Conservation (phyloP, 495 filamentous ascomycete genomes). For the Daldinia decipiens region DNA sequence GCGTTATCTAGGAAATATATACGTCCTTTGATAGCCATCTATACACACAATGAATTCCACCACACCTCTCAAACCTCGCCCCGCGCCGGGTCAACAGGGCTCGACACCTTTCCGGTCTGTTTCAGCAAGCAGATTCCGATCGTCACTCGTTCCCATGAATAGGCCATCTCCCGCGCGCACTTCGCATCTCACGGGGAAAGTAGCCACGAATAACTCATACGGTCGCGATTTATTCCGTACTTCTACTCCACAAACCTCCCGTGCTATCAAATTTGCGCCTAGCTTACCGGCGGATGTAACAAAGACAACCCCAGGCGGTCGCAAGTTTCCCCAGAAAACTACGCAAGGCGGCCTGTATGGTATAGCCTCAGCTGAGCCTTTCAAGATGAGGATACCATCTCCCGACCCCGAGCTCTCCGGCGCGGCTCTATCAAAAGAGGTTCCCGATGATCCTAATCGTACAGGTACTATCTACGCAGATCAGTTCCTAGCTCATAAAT, state of each 20-base stretch:
- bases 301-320: slow-evolving; percentile 30
- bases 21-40: background rate
- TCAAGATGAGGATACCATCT: slow-evolving; percentile 59
- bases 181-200: slow-evolving; percentile 26
- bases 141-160: slow-evolving; percentile 46
- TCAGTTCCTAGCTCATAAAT: slow-evolving; percentile 60
- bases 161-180: slow-evolving; percentile 35
- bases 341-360: slow-evolving; percentile 50
- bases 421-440: slow-evolving; percentile 56
- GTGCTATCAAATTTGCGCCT: slow-evolving; percentile 52
- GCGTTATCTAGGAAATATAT: slow-evolving; percentile 24
- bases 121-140: slow-evolving; percentile 45
- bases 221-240: slow-evolving; percentile 54
- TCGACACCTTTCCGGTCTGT: slow-evolving; percentile 49
- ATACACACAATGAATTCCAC: slow-evolving; percentile 37
- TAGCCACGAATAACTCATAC: slow-evolving; percentile 21
- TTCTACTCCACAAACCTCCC: slow-evolving; percentile 46
- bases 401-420: slow-evolving; percentile 59
- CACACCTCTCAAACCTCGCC: slow-evolving; percentile 47
- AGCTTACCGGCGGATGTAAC: slow-evolving; percentile 44
- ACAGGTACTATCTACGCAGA: slow-evolving; percentile 60
- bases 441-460: slow-evolving; percentile 55
- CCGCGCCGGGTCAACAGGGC: slow-evolving; percentile 45
- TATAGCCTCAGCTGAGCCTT: slow-evolving; percentile 53
- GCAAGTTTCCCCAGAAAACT: slow-evolving; percentile 44